A percentile compares a stretch with the other conserved stretches of the same genome.
Conservation (phyloP, 495 filamentous ascomycete species). For the Sordaria brevicollis region DNA sequence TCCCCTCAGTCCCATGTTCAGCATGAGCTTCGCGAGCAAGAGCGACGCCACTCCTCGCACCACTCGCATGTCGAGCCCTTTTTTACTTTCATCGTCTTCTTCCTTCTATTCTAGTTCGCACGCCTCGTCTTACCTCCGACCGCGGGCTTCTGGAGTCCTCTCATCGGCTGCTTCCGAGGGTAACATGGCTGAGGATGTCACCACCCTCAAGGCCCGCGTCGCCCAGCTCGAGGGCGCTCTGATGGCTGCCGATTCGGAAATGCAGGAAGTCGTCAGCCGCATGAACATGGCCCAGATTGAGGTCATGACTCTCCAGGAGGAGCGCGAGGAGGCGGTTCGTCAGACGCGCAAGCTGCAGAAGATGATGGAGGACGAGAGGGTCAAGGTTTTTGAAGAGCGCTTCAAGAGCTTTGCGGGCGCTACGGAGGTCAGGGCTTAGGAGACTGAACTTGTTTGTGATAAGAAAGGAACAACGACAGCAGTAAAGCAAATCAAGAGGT, state of each 20-base stretch:
- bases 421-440: conserved; percentile 8
- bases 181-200: conserved; percentile 57
- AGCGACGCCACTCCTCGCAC: background rate
- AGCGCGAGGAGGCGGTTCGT: conserved; percentile 79
- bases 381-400: conserved; percentile 34
- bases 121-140: conserved; percentile 3
- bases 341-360: conserved; percentile 68
- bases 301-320: conserved; percentile 82
- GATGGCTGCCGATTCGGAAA: conserved; percentile 74
- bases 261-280: conserved; percentile 83
- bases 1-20: conserved; percentile 56
- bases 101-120: background rate
- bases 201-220: conserved; percentile 53
- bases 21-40: conserved; percentile 17
- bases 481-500: background rate
- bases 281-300: conserved; percentile 95
- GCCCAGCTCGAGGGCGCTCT: conserved; percentile 73
- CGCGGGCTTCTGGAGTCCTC: conserved; percentile 28
- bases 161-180: conserved; percentile 21
- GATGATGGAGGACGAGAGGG: conserved; percentile 35
- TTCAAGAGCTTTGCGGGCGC: conserved; percentile 24
- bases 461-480: background rate
- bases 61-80: conserved; percentile 27
- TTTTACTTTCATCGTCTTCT: background rate
- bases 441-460: background rate